Conservation (phyloP, 768 basidiomycete genomes). For the Boletus tylopilopsis region DNA sequence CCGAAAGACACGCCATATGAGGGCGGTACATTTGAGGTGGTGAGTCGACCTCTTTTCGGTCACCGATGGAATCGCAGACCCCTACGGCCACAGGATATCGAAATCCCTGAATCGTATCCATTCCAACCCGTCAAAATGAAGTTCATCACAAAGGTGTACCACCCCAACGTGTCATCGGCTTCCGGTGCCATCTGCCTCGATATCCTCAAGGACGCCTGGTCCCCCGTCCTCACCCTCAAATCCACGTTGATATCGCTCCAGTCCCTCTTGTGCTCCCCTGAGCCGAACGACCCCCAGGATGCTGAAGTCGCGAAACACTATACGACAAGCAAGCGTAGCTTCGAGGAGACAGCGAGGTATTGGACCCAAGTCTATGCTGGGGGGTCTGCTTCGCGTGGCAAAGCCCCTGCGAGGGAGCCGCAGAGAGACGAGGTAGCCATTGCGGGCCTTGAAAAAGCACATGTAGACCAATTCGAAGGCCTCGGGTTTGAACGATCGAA, state of each 20-base stretch:
- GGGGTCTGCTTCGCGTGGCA: slow-evolving; percentile 51
- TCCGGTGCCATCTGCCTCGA: slow-evolving; percentile 95
- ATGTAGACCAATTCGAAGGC: slow-evolving; percentile 79
- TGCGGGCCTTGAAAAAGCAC: slow-evolving; percentile 79
- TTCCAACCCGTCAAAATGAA: slow-evolving; percentile 98
- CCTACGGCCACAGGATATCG: slow-evolving; percentile 63
- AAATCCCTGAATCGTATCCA: slow-evolving; percentile 87
- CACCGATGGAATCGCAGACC: slow-evolving; percentile 1
- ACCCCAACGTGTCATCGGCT: slow-evolving; percentile 92
- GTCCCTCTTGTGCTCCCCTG: slow-evolving; percentile 87
- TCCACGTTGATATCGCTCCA: slow-evolving; percentile 95
- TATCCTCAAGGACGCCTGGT: slow-evolving; percentile 87
- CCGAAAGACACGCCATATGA: slow-evolving; percentile 92
- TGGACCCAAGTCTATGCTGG: slow-evolving; percentile 94
- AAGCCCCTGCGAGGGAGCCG: slow-evolving; percentile 26
- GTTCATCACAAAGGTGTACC: slow-evolving; percentile 94
- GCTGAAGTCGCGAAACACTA: slow-evolving; percentile 98
- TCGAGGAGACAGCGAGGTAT: slow-evolving; percentile 89
- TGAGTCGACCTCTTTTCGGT: slow-evolving; percentile 39
- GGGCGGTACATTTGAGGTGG: slow-evolving; percentile 89
- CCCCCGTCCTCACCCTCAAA: slow-evolving; percentile 92
- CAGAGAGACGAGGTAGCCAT: slow-evolving; percentile 50
- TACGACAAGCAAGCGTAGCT: slow-evolving; percentile 80
- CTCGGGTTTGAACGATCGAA: slow-evolving; percentile 80
- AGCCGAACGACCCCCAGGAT: slow-evolving; percentile 96